Evolutionary conservation across 2,329 filamentous ascomycete genomes (phyloP).

Genomic region (Fusarium miscanthi): DNA sequence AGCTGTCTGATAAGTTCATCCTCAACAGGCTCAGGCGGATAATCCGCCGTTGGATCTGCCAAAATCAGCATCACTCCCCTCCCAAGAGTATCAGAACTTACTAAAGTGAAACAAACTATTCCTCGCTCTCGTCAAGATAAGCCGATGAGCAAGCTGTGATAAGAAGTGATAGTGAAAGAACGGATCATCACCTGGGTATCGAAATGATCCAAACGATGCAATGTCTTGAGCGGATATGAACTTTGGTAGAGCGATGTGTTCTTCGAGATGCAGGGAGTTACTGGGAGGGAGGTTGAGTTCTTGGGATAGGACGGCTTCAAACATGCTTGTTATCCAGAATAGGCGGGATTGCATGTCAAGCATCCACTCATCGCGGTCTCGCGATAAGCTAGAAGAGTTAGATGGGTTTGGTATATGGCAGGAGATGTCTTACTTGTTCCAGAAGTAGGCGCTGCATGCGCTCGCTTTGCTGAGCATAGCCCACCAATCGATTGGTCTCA

Average conservation of each 20-base stretch:
- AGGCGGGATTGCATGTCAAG: slow-evolving; percentile 35
- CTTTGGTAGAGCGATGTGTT: slow-evolving; percentile 27
- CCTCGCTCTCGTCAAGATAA: slow-evolving; percentile 26
- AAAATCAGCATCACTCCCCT: fast-evolving
- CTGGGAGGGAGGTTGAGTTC: slow-evolving; percentile 29
- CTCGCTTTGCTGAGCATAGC: slow-evolving; percentile 34
- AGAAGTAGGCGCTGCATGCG: slow-evolving; percentile 31
- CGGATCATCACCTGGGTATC: slow-evolving; percentile 32
- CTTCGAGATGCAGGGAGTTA: slow-evolving; percentile 21
- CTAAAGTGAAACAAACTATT: slow-evolving; percentile 32
- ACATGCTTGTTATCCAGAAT: slow-evolving; percentile 40
- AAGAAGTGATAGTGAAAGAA: slow-evolving; percentile 36
- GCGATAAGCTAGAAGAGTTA: not conserved
- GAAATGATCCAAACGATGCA: slow-evolving; percentile 28
- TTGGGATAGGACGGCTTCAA: slow-evolving; percentile 30
- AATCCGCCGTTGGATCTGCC: slow-evolving; percentile 12
- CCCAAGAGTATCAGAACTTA: not conserved
- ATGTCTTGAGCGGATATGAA: slow-evolving; percentile 34
- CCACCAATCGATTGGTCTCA: slow-evolving; percentile 31
- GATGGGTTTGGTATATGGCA: fast-evolving
- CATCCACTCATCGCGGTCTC: slow-evolving; percentile 36
- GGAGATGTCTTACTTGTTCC: slow-evolving; percentile 1
- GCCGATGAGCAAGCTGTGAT: slow-evolving; percentile 31
- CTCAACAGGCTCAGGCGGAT: slow-evolving; percentile 28
- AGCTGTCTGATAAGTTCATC: slow-evolving; percentile 31